phyloP scores from a whole-genome alignment of 1,139 yeast genomes.

The Keqinozyma sinolaborantium region DNA sequence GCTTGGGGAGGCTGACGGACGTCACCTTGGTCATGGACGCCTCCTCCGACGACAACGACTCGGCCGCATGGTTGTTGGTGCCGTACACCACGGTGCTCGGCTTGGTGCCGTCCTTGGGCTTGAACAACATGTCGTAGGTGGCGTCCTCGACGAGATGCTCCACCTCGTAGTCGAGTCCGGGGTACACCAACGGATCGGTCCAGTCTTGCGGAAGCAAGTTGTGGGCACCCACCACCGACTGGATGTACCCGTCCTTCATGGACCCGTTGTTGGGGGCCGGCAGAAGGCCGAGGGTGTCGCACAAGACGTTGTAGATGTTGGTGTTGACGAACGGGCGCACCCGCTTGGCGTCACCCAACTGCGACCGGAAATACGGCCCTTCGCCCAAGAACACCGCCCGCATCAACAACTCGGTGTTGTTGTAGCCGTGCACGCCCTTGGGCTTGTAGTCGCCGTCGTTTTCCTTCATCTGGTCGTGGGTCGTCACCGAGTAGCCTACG shows the following conservation, averaged over 20 bases:
- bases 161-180: slow-evolving; percentile 51
- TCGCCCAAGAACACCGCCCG: slow-evolving; percentile 74
- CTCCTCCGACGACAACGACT: slow-evolving; percentile 25
- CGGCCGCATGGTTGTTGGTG: slow-evolving; percentile 21
- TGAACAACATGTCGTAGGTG: slow-evolving; percentile 51
- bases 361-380: slow-evolving; percentile 68
- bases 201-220: slow-evolving; percentile 46
- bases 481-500: slow-evolving; percentile 76
- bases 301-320: slow-evolving; percentile 70
- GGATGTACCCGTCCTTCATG: slow-evolving; percentile 7
- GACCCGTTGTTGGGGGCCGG: slow-evolving; percentile 67
- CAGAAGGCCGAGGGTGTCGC: slow-evolving; percentile 58
- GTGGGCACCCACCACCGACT: slow-evolving; percentile 16
- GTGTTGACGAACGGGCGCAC: slow-evolving; percentile 67
- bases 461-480: slow-evolving; percentile 52
- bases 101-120: slow-evolving; percentile 11
- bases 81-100: slow-evolving; percentile 3
- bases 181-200: slow-evolving; percentile 54
- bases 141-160: slow-evolving; percentile 46
- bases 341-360: slow-evolving; percentile 22
- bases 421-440: slow-evolving; percentile 82
- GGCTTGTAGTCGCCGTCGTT: slow-evolving; percentile 53
- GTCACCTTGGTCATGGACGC: slow-evolving; percentile 15
- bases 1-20: slow-evolving; percentile 26
- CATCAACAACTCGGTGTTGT: slow-evolving; percentile 74